Base-by-base conservation (phyloP, 352 stramenopile genomes). In the Phytophthora pluvialis region DNA sequence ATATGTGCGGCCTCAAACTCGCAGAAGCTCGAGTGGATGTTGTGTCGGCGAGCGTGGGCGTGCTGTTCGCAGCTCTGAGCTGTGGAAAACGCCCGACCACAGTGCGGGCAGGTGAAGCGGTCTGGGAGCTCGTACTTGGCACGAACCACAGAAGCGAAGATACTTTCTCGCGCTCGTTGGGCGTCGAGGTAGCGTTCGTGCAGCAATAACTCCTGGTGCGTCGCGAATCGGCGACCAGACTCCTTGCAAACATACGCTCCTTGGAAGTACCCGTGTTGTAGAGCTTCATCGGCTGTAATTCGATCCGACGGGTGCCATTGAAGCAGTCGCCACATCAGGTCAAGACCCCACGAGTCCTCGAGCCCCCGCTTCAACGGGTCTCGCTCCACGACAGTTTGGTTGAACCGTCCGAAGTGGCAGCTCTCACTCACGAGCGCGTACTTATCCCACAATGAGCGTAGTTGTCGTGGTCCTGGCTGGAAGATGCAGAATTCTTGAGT, bases 281-380 rank as follows among this genome's bases (percentile, higher is more conserved):
- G 65, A 13, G 91, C 90, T 6, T 95, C 81, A 5, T 69, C 42
- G 0, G 85, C 81, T 25, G 77, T 76, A 32, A 99, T 96, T 25
- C 97, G 81, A 40, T 98, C 78, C 10, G 72, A 73, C 11, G 97
- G 95, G 77, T 98, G 79, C 89, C 90, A 99, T 29, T 96, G 89
- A 21, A 99, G 80, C 36, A 99, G 70, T 32, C 90, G 84, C 87
- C 90, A 98, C 58, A 99, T 91, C 21, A 99, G 74, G 78, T 99
- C 89, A 18, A 99, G 73, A 1, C 83, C 83, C 68, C 72, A 95
- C 1, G 57, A 50, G 46, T 92, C 78, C 64, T 91, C 78, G 45
- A 98, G 92, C 4, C 96, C 96, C 2, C 89, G 85, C 35, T 88
- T 91, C 10, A 98, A 79, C 35, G 91, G 93, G 73, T 99, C 96